phyloP scores from a whole-genome alignment of 306 rosid genomes.

The Urtica urens region DNA sequence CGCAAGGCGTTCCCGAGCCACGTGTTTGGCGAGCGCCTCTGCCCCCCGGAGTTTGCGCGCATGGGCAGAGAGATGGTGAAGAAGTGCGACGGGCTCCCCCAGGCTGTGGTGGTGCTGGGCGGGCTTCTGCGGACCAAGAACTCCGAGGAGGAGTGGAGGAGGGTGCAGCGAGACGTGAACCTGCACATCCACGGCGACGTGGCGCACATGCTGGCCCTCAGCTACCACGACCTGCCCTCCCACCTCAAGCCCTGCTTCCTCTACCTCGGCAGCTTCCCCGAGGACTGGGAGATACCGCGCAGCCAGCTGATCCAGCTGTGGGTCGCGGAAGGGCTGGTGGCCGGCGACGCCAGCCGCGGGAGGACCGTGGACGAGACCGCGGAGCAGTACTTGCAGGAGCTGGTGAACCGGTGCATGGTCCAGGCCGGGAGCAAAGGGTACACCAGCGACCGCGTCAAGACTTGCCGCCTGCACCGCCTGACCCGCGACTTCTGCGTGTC shows the following conservation, averaged over 20 bases:
- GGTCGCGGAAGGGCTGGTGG: slow-evolving; percentile 50
- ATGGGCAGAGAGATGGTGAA: slow-evolving; percentile 10
- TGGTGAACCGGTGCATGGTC: slow-evolving; percentile 50
- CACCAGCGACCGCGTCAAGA: slow-evolving; percentile 32
- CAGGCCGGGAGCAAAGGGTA: slow-evolving; percentile 37
- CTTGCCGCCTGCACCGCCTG: slow-evolving; percentile 43
- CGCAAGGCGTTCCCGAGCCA: slow-evolving; percentile 6
- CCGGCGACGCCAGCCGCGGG: not conserved
- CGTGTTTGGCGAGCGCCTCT: not conserved
- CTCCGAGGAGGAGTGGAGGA: slow-evolving; percentile 18
- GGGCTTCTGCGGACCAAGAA: slow-evolving; percentile 7
- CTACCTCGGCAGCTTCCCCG: slow-evolving; percentile 44
- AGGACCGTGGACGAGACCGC: slow-evolving; percentile 32
- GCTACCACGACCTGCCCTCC: slow-evolving; percentile 40
- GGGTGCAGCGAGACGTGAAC: slow-evolving; percentile 16
- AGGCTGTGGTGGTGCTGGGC: slow-evolving; percentile 10
- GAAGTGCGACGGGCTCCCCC: slow-evolving; percentile 8
- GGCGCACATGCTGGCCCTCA: slow-evolving; percentile 34
- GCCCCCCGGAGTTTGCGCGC: not conserved
- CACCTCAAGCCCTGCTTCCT: slow-evolving; percentile 48
- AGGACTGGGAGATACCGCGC: slow-evolving; percentile 31
- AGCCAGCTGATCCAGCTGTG: slow-evolving; percentile 32
- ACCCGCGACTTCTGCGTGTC: slow-evolving; percentile 39
- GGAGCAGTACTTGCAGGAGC: slow-evolving; percentile 25
- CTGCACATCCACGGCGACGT: slow-evolving; percentile 16